A percentile compares a stretch with the other conserved stretches of the same genome.
Conservation (phyloP, 2,329 filamentous ascomycete species). For the Didymellaceae sp. region DNA sequence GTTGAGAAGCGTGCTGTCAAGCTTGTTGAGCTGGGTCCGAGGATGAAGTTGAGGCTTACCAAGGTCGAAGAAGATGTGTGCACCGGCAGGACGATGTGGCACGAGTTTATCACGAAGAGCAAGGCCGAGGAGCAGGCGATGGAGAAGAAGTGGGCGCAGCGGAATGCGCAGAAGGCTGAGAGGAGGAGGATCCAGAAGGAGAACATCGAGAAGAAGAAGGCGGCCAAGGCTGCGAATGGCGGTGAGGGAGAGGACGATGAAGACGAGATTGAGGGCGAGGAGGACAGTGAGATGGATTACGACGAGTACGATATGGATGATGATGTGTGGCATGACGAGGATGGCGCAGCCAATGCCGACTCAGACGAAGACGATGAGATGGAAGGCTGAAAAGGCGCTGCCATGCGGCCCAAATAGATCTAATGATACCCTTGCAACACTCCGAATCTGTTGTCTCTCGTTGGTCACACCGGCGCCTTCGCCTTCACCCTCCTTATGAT, state of each 20-base stretch:
- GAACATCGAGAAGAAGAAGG: conserved; percentile 87
- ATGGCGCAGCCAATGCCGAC: conserved; percentile 26
- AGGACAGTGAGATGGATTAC: conserved; percentile 57
- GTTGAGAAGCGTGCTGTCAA: conserved; percentile 90
- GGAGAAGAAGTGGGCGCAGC: conserved; percentile 82
- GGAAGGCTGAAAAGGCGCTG: conserved; percentile 45
- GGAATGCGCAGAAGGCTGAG: conserved; percentile 79
- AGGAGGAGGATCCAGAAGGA: conserved; percentile 83
- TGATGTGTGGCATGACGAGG: conserved; percentile 60
- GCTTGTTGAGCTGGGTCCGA: conserved; percentile 87
- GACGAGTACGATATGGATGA: conserved; percentile 58
- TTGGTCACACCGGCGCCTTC: conserved; percentile 18
- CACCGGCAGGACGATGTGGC: conserved; percentile 93
- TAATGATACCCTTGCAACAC: conserved; percentile 44
- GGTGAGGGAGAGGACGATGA: conserved; percentile 52
- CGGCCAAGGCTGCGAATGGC: conserved; percentile 58
- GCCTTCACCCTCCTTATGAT: conserved; percentile 72
- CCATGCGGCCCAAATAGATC: conserved; percentile 4
- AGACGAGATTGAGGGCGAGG: conserved; percentile 57
- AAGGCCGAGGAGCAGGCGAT: conserved; percentile 77
- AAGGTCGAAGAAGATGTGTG: conserved; percentile 97
- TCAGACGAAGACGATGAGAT: conserved; percentile 56
- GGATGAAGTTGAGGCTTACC: conserved; percentile 85
- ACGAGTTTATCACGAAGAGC: conserved; percentile 89
- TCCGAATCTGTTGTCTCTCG: background rate